Base-by-base conservation (phyloP, 139 green algal genomes). In the Volvox reticuliferus region DNA sequence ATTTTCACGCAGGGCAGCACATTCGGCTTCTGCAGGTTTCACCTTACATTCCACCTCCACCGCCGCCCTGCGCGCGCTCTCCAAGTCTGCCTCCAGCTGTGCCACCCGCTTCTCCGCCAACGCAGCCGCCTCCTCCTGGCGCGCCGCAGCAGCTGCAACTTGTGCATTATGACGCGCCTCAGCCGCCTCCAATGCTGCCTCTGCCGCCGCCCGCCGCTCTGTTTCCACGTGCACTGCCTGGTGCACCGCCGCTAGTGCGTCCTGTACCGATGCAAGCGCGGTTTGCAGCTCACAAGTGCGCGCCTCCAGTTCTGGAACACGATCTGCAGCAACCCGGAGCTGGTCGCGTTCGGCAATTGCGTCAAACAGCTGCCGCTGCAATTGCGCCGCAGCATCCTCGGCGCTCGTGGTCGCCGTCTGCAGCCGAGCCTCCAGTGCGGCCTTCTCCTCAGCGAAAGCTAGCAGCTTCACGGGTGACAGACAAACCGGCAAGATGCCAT, bases 371-470 rank as follows among this genome's bases (percentile, higher is more conserved):
- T 83, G 73, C 50, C 62, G 71, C 86, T 69, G 71, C 50, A 90
- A 71, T 50, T 71, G 19, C 69, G 12, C 28, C 14, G 37, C 9
- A 44, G 37, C n/a, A 68, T 20, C 21, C 26, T 73, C 69, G 12
- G 69, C 69, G 22, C 69, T 55, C 0, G 68, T 33, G 6, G 84
- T 28, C 18, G 68, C 68, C 26, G 26, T n/a, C 68, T 89, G 84
- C 44, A 89, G 84, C 69, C 68, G 37, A 21, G 37, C 69, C 85
- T 89, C 71, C 44, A 89, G 85, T 20, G 37, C 44, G 68, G 71
- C 86, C 71, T 90, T 90, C 50, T 83, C 71, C 73, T 90, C 30
- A 24, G 73, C n/a, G 37, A 90, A 55, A 12, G 86, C 73, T n/a
- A 55, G 19, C 0, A 90, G 50, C 86, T 90, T 68, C n/a, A 32